Base-by-base conservation (phyloP, 495 filamentous ascomycete species). In the Stereocaulon alpinum region DNA sequence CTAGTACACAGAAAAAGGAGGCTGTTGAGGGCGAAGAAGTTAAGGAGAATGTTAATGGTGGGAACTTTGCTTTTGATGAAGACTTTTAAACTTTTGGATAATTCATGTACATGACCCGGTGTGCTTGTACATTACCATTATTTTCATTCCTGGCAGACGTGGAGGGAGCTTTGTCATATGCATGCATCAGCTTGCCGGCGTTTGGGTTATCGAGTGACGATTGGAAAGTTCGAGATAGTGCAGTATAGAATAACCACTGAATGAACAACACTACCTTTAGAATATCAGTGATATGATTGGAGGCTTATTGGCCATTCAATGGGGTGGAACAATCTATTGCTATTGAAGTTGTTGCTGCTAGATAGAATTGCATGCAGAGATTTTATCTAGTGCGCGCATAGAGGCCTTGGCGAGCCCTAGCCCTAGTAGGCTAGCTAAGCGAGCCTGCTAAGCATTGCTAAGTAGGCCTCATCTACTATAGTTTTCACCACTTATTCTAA, bases 51-150 rank as follows among this genome's bases (percentile, higher is more conserved):
- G 82, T 84, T 71, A 86, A 83, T 60, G 82, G 80, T 43, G 83
- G 86, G 60, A 91, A 91, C 72, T 90, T 98, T 73, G 78, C 73
- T 69, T 98, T 98, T 69, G 91, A 98, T 66, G 93, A 98, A 66
- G 93, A 98, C 77, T 98, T 98, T 72, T 98, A 87, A 10, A 45
- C 29, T 7, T 37, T 24, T 1, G 15, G 18, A 17, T 14, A 6
- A 4, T n/a, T 51, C 6, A n/a, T 18, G 48, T 52, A 22, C 0
- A 52, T 52, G 6, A 1, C 18, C 2, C 20, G n/a, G 30, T 18
- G 1, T 22, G 3, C 6, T 47, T 52, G 29, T 50, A 50, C 2
- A 50, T 50, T 24, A 29, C 6, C 29, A 17, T 32, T 32, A n/a
- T 4, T 2, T 51, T 9, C 4, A 12, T 37, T 37, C 7, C 34